Conservation (phyloP, 139 green algal genomes). For the Volvox africanus region DNA sequence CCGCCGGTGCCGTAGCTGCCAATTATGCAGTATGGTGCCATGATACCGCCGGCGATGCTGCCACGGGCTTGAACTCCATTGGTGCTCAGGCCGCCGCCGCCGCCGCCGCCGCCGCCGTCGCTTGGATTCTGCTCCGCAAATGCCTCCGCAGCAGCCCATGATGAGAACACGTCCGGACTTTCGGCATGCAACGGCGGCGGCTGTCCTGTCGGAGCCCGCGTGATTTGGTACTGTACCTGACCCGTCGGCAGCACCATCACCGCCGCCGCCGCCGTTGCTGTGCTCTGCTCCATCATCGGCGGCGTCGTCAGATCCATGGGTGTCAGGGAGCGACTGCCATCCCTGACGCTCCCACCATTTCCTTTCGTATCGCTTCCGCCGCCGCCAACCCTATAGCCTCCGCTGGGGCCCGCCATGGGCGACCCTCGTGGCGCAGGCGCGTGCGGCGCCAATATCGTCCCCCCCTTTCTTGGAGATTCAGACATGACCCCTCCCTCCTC, state of each 20-base stretch:
- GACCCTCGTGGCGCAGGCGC: not conserved
- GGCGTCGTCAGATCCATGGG: not conserved
- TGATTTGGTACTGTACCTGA: not conserved
- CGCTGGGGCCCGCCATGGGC: not conserved
- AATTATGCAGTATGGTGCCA: not conserved
- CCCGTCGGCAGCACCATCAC: not conserved
- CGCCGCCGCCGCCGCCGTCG: slow-evolving; percentile 17
- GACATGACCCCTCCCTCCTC: not conserved
- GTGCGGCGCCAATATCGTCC: too few relatives aligned
- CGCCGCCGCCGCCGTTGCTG: not conserved
- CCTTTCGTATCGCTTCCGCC: not conserved
- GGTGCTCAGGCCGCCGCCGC: not conserved
- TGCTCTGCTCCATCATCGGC: not conserved
- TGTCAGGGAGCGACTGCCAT: not conserved
- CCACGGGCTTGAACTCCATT: not conserved
- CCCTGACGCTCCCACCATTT: not conserved
- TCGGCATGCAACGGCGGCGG: not conserved
- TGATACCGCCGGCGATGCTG: not conserved
- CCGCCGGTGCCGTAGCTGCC: not conserved
- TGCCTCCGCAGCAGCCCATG: slow-evolving; percentile 1
- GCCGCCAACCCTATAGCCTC: not conserved
- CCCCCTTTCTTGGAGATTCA: not conserved
- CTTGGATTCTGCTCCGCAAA: not conserved
- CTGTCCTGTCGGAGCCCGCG: not conserved
- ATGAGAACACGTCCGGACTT: slow-evolving; percentile 29